phyloP scores from a whole-genome alignment of 1,284 basidiomycete species.

The Pisolithus thermaeus region DNA sequence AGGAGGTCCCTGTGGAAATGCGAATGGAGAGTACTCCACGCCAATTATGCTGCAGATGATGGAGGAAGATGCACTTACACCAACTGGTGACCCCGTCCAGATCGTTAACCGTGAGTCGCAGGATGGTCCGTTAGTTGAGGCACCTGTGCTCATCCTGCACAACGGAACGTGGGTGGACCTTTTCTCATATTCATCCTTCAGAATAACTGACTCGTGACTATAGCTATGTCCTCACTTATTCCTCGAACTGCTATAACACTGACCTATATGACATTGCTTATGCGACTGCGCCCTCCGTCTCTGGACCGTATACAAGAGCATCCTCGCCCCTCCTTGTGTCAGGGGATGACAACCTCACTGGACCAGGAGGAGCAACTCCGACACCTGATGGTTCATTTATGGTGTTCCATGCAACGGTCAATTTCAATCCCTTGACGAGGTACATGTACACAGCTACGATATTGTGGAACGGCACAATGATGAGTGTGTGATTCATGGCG shows the following conservation, averaged over 20 bases:
- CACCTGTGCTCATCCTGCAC: conserved; percentile 12
- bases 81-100: conserved; percentile 13
- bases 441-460: conserved; percentile 9
- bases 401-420: conserved; percentile 14
- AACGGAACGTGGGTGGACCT: conserved; percentile 7
- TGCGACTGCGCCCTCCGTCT: conserved; percentile 15
- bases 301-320: conserved; percentile 20
- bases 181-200: neutral
- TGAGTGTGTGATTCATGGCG: conserved; percentile 1
- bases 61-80: conserved; percentile 10
- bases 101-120: conserved; percentile 13
- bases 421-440: conserved; percentile 8
- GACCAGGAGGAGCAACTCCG: conserved; percentile 12
- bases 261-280: conserved; percentile 18
- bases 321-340: conserved; percentile 11
- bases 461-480: conserved; percentile 5
- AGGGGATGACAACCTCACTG: conserved; percentile 12
- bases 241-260: conserved; percentile 17
- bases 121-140: conserved; percentile 20
- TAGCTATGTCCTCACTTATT: conserved; percentile 18
- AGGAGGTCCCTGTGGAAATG: conserved; percentile 18
- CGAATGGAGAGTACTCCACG: conserved; percentile 10
- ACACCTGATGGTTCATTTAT: conserved; percentile 7
- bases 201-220: neutral
- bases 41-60: conserved; percentile 18